Evolutionary conservation across 176 grass and related monocot genomes (phyloP).

Genomic region (Eleusine indica): DNA sequence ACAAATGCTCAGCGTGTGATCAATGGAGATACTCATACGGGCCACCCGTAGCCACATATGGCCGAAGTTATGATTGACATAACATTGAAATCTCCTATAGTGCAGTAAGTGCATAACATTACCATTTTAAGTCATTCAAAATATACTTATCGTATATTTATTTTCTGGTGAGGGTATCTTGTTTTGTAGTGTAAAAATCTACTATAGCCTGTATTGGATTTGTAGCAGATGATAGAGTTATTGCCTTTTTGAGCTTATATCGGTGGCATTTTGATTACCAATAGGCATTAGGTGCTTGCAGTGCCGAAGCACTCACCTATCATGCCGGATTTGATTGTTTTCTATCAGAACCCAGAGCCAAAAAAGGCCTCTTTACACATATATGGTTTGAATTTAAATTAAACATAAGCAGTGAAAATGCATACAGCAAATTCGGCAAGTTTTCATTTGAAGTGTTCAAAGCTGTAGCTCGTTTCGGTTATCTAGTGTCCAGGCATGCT

Average conservation of each 20-base stretch:
- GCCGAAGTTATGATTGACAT: slow-evolving; percentile 55
- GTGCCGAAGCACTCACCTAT: not conserved
- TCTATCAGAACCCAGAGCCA: not conserved
- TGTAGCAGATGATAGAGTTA: not conserved
- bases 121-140: not conserved
- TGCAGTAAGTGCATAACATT: slow-evolving; percentile 23
- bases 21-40: slow-evolving; percentile 97
- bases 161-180: not conserved
- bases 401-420: not conserved
- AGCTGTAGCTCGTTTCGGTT: not conserved
- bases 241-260: not conserved
- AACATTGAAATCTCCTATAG: slow-evolving; percentile 22
- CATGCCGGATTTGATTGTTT: not conserved
- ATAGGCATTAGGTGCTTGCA: slow-evolving; percentile 1
- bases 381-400: slow-evolving; percentile 6
- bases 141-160: not conserved
- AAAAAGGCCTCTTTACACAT: not conserved
- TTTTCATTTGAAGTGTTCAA: not conserved
- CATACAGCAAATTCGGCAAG: not conserved
- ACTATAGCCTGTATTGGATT: not conserved
- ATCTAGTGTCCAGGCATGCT: not conserved
- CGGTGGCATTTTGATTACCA: not conserved
- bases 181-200: not conserved
- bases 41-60: slow-evolving; percentile 45
- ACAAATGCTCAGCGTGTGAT: slow-evolving; percentile 83